These are phyloP conservation scores for Panus rudis DNA, from an alignment of 768 basidiomycete genomes.

Conservation along the genomic window DNA sequence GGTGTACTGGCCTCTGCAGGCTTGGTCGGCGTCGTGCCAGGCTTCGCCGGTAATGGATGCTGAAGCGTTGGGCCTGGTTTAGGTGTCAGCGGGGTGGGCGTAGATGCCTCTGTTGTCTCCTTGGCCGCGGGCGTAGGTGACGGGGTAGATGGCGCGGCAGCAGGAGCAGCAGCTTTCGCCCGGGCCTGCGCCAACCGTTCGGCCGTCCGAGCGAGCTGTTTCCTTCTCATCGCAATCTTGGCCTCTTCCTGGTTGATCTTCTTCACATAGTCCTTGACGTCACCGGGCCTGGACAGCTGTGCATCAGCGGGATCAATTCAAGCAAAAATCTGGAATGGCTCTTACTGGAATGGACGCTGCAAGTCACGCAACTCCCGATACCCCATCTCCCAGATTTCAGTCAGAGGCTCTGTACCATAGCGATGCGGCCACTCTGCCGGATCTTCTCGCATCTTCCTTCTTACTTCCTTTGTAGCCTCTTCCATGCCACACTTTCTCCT, in stretches of 20 bases:
- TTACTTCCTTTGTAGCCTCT: slow-evolving; percentile 47
- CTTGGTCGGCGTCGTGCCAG: slow-evolving; percentile 35
- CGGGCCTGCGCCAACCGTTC: slow-evolving; percentile 32
- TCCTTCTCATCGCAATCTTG: slow-evolving; percentile 47
- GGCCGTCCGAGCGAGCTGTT: slow-evolving; percentile 29
- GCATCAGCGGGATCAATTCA: not conserved
- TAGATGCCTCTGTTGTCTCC: slow-evolving; percentile 12
- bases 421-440: slow-evolving; percentile 57
- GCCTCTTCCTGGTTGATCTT: slow-evolving; percentile 63
- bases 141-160: slow-evolving; percentile 14
- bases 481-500: slow-evolving; percentile 48
- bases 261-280: slow-evolving; percentile 68
- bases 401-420: slow-evolving; percentile 63
- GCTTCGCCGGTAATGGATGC: slow-evolving; percentile 69
- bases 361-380: slow-evolving; percentile 59
- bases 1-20: slow-evolving; percentile 9
- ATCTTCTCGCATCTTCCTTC: slow-evolving; percentile 50
- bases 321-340: slow-evolving; percentile 7
- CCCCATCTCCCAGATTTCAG: slow-evolving; percentile 82
- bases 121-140: slow-evolving; percentile 26
- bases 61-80: slow-evolving; percentile 42
- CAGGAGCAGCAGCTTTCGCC: slow-evolving; percentile 30
- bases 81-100: slow-evolving; percentile 13
- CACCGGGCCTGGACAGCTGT: slow-evolving; percentile 45
- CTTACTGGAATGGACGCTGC: slow-evolving; percentile 61